Base-by-base conservation (phyloP, 371 early-diverging fungal species). In the Amoeboradix gromovi region DNA sequence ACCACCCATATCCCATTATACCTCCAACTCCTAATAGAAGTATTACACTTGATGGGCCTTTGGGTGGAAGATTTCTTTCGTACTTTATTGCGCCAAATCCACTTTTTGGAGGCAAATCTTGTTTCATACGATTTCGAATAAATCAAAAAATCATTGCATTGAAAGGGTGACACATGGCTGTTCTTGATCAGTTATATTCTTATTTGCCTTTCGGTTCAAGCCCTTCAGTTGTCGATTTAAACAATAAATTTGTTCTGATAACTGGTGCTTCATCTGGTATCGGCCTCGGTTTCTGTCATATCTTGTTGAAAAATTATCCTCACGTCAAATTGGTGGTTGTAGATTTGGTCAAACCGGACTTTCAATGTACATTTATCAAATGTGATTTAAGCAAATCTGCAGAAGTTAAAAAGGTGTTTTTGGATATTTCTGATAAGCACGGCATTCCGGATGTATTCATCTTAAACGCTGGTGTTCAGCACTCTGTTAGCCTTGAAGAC, bases 41-140 rank as follows among this genome's bases (percentile, higher is more conserved):
- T 31, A 79, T 79, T 17, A 74, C 27, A 28, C 90, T 89, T 67
- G 87, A 85, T 32, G 89, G 90, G 1, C 96, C 94, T 32, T 87
- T 80, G 73, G 84, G 84, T 31, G 96, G 94, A 31, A 92, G 75
- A 71, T 87, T 84, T 30, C 96, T 88, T 75, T 86, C 80, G 81
- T 90, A 94, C 71, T 80, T 78, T 73, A 95, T 77, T 31, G 80
- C 32, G 5, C 17, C 28, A 28, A 71, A 71, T 29, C 70, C 70
- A 30, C 70, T 70, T 28, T 28, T 17, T 1, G 72, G 72, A 0
- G 72, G 72, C 30, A 71, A 29, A 31, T 71, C 72, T 31, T 72
- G 72, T n/a, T n/a, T n/a, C 48, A 48, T 48, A 12, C 48, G n/a
- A n/a, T n/a, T n/a, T n/a, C n/a, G n/a, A n/a, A n/a, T n/a, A n/a